Base-by-base conservation (phyloP, 345 rosid genomes). In the Carallia brachiata region DNA sequence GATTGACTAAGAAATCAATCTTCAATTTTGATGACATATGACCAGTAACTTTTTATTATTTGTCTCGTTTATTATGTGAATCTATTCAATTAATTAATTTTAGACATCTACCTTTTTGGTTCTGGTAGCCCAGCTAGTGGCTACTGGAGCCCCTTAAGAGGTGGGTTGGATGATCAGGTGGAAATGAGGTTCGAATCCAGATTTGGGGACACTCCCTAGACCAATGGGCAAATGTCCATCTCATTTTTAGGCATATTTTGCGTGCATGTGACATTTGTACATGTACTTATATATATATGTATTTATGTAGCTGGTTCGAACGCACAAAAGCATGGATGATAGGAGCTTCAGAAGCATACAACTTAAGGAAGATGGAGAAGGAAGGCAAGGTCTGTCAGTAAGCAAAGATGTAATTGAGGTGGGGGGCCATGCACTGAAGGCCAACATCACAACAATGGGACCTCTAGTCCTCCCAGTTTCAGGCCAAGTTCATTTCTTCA, bases 281-380 rank as follows among this genome's bases (percentile, higher is more conserved):
- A 23, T 23, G 23, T 23, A 23, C 23, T 40, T 2, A 40, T 16
- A 40, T 30, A 36, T 18, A 5, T 47, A 8, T 53, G 15, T 56
- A 4, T 59, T 67, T 56, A 13, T 76, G 71, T 82, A 88, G 88
- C 74, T 88, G 17, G 87, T 90, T 44, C 84, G 89, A 73, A 88
- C 91, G 9, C 91, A 88, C 72, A 85, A 79, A 68, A 88, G 90
- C 58, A 78, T 75, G 84, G 90, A 88, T 0, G 66, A 79, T 39
- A 53, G 70, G 56, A 83, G 89, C 77, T 87, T 79, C 85, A 77
- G 70, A 57, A 76, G 85, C 83, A 84, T 89, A 50, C 81, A 76
- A 60, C 63, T 82, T 5, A 85, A 77, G 70, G 90, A 86, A 79
- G 92, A 91, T 62, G 61, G 40, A 6, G 78, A 74, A 2, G 90